Evolutionary conservation across 2,329 filamentous ascomycete genomes (phyloP), one percentile per base, ranked within the genome.

Genomic region (Phialophora expanda): DNA sequence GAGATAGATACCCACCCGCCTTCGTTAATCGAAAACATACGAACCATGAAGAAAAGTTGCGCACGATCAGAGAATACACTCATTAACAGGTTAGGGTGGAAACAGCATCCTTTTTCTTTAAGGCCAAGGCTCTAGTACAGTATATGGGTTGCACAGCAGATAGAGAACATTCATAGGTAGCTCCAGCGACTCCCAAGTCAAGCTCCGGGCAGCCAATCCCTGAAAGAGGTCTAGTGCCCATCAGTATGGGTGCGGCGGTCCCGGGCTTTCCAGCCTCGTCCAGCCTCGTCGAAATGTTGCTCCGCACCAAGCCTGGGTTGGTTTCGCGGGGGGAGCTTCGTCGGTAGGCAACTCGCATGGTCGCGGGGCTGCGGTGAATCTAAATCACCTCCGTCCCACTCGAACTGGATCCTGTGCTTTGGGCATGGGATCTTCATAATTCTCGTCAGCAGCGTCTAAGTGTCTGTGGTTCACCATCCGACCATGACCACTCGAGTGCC

Each of bases 401-500:
- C 28, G 11, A 34, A 55, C 2, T 4, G 17, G 5, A 11, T 32
- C 53, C 24, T 24, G n/a, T 11, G 7, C n/a, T n/a, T 14, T 20
- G n/a, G 24, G 6, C 24, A 20, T 51, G 22, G 20, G 9, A 22
- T 11, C 12, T 51, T 28, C 48, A 7, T 7, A 44, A 8, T 8
- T 8, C 20, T 24, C 5, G 11, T 26, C 48, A 14, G 48, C 48
- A 24, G 48, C 4, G 4, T n/a, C 26, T 26, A 14, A 9, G 20
- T 11, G 11, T 26, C 48, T 26, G 48, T 22, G 8, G 9, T 34
- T 55, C 28, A 28, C 53, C 24, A 55, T 46, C 20, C 55, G 50
- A 20, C 22, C 24, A 97, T 97, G 93, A 87, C 91, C 57, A 84
- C 86, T 73, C 82, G 83, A 63, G 82, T 94, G 64, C 92, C 92